Percentiles rank a stretch among this genome's conserved stretches.
These are phyloP conservation scores for Phytopythium sindhum DNA, from an alignment of 352 stramenopile species.

Conservation along the genomic window DNA sequence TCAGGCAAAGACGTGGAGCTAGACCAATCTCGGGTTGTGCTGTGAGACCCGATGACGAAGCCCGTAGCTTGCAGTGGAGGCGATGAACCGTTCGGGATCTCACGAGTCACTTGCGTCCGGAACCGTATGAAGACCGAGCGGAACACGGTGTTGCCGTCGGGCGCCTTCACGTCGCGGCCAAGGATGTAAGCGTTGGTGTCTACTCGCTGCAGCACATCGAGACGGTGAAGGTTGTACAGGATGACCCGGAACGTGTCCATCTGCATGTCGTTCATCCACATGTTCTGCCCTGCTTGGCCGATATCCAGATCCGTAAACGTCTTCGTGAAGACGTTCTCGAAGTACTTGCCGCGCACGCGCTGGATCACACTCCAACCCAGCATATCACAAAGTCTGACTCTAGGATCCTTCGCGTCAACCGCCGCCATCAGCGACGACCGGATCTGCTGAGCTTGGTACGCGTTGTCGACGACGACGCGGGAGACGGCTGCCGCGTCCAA, in stretches of 20 bases:
- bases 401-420: background rate
- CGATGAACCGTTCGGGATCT: constrained; percentile 12
- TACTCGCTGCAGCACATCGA: constrained; percentile 35
- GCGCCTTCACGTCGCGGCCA: constrained; percentile 28
- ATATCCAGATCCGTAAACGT: constrained; percentile 25
- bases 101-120: constrained; percentile 25
- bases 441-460: constrained; percentile 5
- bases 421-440: background rate
- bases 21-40: constrained; percentile 26
- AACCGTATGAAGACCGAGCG: constrained; percentile 41
- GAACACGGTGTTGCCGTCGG: constrained; percentile 25
- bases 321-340: constrained; percentile 42
- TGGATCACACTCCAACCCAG: constrained; percentile 33
- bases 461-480: constrained; percentile 34
- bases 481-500: constrained; percentile 32
- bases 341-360: constrained; percentile 21
- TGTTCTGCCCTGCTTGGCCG: constrained; percentile 29
- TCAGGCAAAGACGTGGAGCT: background rate
- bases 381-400: background rate
- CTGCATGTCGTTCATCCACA: constrained; percentile 38
- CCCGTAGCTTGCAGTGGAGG: constrained; percentile 26
- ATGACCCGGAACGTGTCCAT: constrained; percentile 34
- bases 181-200: constrained; percentile 30
- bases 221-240: constrained; percentile 25
- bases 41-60: constrained; percentile 46